Evolutionary conservation across 2,329 filamentous ascomycete genomes (phyloP).

Genomic region (Colletotrichum sidae): DNA sequence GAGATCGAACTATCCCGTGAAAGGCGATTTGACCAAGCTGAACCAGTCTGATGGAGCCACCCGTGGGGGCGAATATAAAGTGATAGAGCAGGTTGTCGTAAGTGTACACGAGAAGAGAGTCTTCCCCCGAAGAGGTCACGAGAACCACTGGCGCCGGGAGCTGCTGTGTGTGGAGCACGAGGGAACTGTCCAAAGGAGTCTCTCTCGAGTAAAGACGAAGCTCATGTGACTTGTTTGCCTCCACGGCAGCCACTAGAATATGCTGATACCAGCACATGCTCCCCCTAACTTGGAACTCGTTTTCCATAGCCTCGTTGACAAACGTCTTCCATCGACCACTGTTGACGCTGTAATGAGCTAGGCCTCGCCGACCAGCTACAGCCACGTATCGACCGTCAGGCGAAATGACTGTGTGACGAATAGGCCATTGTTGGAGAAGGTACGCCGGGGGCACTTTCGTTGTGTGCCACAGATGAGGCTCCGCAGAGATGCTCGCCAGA

Average conservation of each 20-base stretch:
- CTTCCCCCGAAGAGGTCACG: constrained; percentile 88
- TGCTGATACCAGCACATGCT: constrained; percentile 99
- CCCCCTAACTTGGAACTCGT: constrained; percentile 90
- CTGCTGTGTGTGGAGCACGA: constrained; percentile 80
- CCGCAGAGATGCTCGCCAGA: constrained; percentile 89
- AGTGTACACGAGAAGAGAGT: constrained; percentile 95
- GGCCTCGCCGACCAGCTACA: constrained; percentile 90
- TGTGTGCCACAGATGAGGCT: constrained; percentile 95
- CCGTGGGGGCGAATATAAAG: constrained; percentile 83
- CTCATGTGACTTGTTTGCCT: constrained; percentile 84
- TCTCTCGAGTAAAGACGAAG: constrained; percentile 95
- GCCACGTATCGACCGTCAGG: constrained; percentile 94
- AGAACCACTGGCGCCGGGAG: constrained; percentile 90
- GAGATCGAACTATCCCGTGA: constrained; percentile 94
- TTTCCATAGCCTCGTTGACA: constrained; percentile 81
- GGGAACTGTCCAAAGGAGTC: constrained; percentile 77
- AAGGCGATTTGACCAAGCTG: constrained; percentile 99
- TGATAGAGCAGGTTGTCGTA: constrained; percentile 97
- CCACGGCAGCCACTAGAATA: constrained; percentile 92
- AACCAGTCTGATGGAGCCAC: constrained; percentile 79
- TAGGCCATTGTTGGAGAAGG: constrained; percentile 92
- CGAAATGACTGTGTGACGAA: constrained; percentile 87
- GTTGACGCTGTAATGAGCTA: constrained; percentile 95
- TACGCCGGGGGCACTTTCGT: constrained; percentile 87
- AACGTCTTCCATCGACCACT: constrained; percentile 98